Conservation (phyloP, 2,329 filamentous ascomycete genomes). For the Fusarium pseudocircinatum region DNA sequence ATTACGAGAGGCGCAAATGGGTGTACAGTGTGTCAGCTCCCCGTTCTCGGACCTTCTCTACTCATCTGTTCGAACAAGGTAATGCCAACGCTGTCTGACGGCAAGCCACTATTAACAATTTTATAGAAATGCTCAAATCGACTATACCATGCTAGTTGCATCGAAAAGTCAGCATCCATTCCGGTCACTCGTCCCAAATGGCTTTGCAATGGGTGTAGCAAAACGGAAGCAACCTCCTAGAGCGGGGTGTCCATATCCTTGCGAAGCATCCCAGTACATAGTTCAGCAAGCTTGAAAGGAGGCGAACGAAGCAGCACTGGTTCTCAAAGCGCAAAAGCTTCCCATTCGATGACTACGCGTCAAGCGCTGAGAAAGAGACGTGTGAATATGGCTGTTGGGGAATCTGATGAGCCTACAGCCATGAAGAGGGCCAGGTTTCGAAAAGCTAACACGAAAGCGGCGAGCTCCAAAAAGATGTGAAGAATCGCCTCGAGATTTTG, state of each 20-base stretch:
- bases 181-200: slow-evolving; percentile 51
- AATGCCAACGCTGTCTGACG: slow-evolving; percentile 33
- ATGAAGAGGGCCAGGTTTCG: slow-evolving; percentile 7
- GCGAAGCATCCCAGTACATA: background rate
- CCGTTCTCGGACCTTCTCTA: slow-evolving; percentile 58
- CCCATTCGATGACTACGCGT: background rate
- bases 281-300: background rate
- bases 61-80: slow-evolving; percentile 63
- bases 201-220: slow-evolving; percentile 57
- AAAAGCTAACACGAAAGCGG: background rate
- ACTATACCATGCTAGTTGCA: slow-evolving; percentile 61
- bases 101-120: slow-evolving; percentile 25
- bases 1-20: slow-evolving; percentile 56
- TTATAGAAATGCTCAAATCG: slow-evolving; percentile 54
- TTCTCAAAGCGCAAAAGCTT: slow-evolving; percentile 3
- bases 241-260: slow-evolving; percentile 32
- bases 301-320: background rate
- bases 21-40: slow-evolving; percentile 59
- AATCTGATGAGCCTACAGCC: background rate
- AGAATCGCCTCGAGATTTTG: background rate
- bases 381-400: background rate
- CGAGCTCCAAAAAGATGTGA: background rate
- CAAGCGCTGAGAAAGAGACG: slow-evolving; percentile 7
- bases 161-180: slow-evolving; percentile 49
- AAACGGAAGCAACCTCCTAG: slow-evolving; percentile 40